phyloP scores from a whole-genome alignment of 2,329 filamentous ascomycete genomes.

The Chrysoporthe deuterocubensis region DNA sequence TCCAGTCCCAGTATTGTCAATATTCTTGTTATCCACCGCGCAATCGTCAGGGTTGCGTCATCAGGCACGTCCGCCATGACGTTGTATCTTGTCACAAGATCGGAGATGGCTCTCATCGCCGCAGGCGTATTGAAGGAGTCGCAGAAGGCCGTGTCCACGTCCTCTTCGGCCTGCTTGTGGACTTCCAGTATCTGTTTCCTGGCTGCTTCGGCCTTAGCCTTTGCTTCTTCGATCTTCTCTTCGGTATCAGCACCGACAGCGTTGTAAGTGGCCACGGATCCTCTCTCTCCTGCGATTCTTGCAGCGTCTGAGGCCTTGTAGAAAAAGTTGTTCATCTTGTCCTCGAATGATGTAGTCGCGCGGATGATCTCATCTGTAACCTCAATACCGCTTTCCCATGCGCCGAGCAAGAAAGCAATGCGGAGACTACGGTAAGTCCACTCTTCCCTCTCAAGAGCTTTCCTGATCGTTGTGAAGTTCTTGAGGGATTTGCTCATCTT shows the following conservation, averaged over 20 bases:
- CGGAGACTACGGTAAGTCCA: constrained; percentile 69
- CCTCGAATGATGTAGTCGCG: constrained; percentile 64
- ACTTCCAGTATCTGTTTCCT: constrained; percentile 44
- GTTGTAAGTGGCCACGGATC: constrained; percentile 6
- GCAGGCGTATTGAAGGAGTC: constrained; percentile 72
- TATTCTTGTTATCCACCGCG: constrained; percentile 67
- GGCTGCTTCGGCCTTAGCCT: constrained; percentile 27
- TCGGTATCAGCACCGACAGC: constrained; percentile 12
- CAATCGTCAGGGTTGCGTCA: constrained; percentile 41
- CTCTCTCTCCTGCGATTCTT: constrained; percentile 14
- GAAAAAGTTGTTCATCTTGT: constrained; percentile 59
- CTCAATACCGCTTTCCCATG: constrained; percentile 72
- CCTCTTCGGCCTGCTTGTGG: constrained; percentile 57
- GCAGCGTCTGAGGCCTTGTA: constrained; percentile 38
- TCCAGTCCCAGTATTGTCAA: constrained; percentile 70
- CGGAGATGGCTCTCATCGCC: constrained; percentile 64
- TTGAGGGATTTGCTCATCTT: constrained; percentile 98
- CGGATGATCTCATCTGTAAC: constrained; percentile 69
- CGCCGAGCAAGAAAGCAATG: constrained; percentile 70
- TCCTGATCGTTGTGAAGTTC: constrained; percentile 92
- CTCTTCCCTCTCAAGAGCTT: constrained; percentile 70
- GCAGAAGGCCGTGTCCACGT: constrained; percentile 64
- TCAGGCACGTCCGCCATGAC: constrained; percentile 33
- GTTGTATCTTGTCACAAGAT: constrained; percentile 70
- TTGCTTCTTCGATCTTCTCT: constrained; percentile 26